Base-by-base conservation (phyloP, 352 stramenopile genomes). In the Phytophthora meadii region DNA sequence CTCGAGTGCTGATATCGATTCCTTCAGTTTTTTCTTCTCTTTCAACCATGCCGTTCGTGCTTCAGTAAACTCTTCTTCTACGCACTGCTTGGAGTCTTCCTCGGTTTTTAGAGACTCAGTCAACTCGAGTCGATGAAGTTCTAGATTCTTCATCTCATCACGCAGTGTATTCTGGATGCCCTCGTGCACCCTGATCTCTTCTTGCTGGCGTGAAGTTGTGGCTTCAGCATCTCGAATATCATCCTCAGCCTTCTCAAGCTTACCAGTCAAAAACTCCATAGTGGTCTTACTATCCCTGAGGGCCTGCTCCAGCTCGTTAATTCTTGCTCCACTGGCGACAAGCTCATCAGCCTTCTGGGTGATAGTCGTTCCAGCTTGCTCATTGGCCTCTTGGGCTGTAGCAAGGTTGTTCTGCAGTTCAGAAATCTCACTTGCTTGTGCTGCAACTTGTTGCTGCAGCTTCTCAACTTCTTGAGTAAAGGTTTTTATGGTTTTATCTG, bases 131-230 rank as follows among this genome's bases (percentile, higher is more conserved):
- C 68, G 67, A 68, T 78, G 54, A 22, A 61, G 44, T 36, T 77
- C 60, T n/a, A 79, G 45, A 14, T 51, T 65, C 51, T 66, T 61
- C 17, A 82, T 22, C 52, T 76, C 61, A 30, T 55, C 54, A n/a
- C 60, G 45, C 44, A 79, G 48, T 19, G 54, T 66, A 22, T 51
- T 50, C 22, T 74, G 55, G 12, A 68, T 76, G 6, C 52, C 60
- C 41, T 74, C 68, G 63, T 74, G 64, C 67, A 74, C 70, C 10
- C 49, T 24, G 10, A 76, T 67, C 54, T 77, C 68, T 36, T 69
- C 56, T 19, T 28, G 28, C 46, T 69, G 54, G 12, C 41, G 49
- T 10, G 41, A 61, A 25, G 14, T 44, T 11, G 30, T 54, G 19
- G 10, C 34, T 75, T 77, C 55, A 65, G 60, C 48, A 36, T 70